These are phyloP conservation scores for Metschnikowia continentalis DNA, from an alignment of 805 yeast genomes.

Conservation along the genomic window DNA sequence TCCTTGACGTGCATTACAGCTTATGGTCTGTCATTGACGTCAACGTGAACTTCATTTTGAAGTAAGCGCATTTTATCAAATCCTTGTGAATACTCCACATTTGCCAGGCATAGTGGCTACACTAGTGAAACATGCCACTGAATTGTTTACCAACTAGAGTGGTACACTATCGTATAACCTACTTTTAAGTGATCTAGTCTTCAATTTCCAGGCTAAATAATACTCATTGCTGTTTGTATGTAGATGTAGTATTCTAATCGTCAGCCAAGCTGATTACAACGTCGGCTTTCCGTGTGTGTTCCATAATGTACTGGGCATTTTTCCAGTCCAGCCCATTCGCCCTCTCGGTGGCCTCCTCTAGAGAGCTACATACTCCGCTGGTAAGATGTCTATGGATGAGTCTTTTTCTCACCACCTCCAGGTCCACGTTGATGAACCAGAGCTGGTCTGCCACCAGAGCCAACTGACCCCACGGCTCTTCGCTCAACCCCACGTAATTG, in stretches of 20 bases:
- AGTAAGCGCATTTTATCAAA: no score
- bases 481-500: constrained; percentile 57
- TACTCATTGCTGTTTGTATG: no score
- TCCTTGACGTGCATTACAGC: background rate
- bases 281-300: constrained; percentile 13
- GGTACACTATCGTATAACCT: no score
- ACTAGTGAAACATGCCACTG: no score
- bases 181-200: no score
- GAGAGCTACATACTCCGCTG: constrained; percentile 47
- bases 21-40: no score
- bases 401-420: constrained; percentile 46
- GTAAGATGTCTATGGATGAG: constrained; percentile 63
- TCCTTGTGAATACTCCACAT: no score
- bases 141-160: no score
- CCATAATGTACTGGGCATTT: constrained; percentile 50
- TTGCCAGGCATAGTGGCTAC: no score
- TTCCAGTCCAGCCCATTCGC: constrained; percentile 55
- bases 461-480: constrained; percentile 57
- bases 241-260: background rate
- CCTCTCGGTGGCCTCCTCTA: constrained; percentile 49
- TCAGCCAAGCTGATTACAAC: constrained; percentile 8
- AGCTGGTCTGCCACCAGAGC: constrained; percentile 36
- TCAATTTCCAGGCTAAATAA: background rate
- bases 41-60: no score
- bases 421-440: constrained; percentile 51